Base-by-base conservation (phyloP, 164 flowering plant species). In the Tinospora cordifolia region DNA sequence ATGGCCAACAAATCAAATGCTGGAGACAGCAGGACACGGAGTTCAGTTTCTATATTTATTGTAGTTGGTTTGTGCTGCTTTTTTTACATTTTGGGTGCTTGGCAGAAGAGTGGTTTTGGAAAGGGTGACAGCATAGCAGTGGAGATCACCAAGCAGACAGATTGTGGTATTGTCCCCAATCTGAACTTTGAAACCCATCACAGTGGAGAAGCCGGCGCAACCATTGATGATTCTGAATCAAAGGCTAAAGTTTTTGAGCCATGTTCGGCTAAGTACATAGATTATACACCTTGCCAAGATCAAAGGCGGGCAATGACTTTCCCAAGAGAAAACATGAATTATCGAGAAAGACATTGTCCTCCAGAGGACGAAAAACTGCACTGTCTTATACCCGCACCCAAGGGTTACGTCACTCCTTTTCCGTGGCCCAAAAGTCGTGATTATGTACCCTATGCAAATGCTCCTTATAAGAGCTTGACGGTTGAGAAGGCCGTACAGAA, bases 401-500 rank as follows among this genome's bases (percentile, higher is more conserved):
- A 88, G 34, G 96, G 96, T 46, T 92, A 92, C 80, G 90, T 87
- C 11, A 88, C 91, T 11, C 98, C 98, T 6, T 92, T 92, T 70
- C 89, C 87, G 8, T 92, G 98, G 98, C 98, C 98, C 7, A 90
- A 88, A 81, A 90, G 98, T 67, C 90, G 96, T 69, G 98, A 92
- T 69, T 92, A 85, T 81, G 98, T 90, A 8, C 94, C 91, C 12
- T 92, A 74, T 84, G 98, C 96, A 22, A 92, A 92, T 84, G 96
- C 90, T 34, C 96, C 96, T 0, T 87, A 92, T 60, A 92, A 92
- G 79, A 86, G 89, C 75, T 82, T 92, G 83, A 92, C 96, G 2
- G 90, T 92, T 34, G 98, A 92, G 81, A 92, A 92, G 86, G 98
- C 98, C 57, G 82, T 90, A 67, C 98, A 92, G 81, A 90, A 92